Conservation (phyloP, 2,329 filamentous ascomycete species). For the Cordyceps javanica region DNA sequence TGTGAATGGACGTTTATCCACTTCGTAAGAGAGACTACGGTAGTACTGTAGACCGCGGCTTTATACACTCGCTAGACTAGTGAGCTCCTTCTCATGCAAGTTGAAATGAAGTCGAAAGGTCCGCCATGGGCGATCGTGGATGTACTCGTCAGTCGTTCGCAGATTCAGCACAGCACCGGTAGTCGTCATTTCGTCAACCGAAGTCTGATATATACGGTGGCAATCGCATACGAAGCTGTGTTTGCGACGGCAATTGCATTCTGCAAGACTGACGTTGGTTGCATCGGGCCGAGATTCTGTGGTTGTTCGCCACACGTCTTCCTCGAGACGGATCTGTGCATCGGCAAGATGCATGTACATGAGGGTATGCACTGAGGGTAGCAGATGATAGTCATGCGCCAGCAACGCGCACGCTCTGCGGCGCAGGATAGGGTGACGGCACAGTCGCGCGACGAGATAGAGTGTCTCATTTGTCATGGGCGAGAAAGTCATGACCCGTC, state of each 20-base stretch:
- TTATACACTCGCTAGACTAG: not conserved
- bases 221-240: not conserved
- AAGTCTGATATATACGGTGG: not conserved
- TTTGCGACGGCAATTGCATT: not conserved
- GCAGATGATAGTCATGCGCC: not conserved
- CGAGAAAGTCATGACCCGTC: not conserved
- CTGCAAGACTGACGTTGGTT: not conserved
- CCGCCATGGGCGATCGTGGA: not conserved
- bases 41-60: no score
- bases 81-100: not conserved
- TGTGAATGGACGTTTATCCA: no score
- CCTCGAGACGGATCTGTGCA: not conserved
- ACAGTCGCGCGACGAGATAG: not conserved
- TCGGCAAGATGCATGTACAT: not conserved
- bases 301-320: constrained; percentile 14
- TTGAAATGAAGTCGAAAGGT: not conserved
- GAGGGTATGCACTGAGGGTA: not conserved
- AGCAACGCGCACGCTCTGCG: not conserved
- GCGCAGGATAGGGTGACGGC: not conserved
- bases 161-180: not conserved
- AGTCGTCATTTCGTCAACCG: not conserved
- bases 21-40: no score
- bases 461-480: not conserved
- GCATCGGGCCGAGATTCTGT: no score
- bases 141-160: not conserved